phyloP scores from a whole-genome alignment of 1,284 basidiomycete genomes.

The Athelia sp. region DNA sequence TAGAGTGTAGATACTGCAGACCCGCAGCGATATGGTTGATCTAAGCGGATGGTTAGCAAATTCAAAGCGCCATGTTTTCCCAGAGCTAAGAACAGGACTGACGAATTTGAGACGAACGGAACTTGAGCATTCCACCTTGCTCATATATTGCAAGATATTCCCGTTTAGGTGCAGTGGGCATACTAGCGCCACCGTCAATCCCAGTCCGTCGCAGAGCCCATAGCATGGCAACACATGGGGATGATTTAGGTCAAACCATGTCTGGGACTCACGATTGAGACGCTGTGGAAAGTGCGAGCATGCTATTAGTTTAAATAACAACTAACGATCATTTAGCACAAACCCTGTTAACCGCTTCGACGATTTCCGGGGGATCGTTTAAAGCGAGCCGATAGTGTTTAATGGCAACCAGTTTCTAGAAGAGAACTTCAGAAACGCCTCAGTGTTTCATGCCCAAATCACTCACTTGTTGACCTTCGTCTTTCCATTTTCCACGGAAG shows the following conservation, averaged over 20 bases:
- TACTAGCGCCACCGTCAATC: constrained; percentile 7
- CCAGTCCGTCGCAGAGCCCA: background rate
- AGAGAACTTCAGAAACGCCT: background rate
- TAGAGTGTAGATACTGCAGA: constrained; percentile 16
- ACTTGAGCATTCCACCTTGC: constrained; percentile 12
- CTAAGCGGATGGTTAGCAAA: constrained; percentile 5
- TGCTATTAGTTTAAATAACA: too few species aligned
- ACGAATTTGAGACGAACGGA: constrained; percentile 2
- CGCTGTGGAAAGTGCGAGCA: background rate
- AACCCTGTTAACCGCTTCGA: background rate
- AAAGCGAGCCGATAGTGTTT: background rate
- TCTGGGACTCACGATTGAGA: background rate
- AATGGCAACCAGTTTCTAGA: background rate
- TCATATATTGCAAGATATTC: constrained; percentile 13
- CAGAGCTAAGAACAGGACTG: background rate
- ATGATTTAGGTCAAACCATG: background rate
- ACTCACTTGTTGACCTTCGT: background rate
- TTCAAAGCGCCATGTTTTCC: too few species aligned
- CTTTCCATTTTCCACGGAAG: background rate
- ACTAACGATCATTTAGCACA: background rate
- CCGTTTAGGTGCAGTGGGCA: constrained; percentile 16
- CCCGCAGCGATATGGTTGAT: constrained; percentile 15
- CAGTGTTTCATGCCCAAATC: background rate
- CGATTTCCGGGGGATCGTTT: background rate
- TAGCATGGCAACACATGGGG: background rate